Base-by-base conservation (phyloP, 345 rosid genomes). In the Xanthoceras sorbifolium region DNA sequence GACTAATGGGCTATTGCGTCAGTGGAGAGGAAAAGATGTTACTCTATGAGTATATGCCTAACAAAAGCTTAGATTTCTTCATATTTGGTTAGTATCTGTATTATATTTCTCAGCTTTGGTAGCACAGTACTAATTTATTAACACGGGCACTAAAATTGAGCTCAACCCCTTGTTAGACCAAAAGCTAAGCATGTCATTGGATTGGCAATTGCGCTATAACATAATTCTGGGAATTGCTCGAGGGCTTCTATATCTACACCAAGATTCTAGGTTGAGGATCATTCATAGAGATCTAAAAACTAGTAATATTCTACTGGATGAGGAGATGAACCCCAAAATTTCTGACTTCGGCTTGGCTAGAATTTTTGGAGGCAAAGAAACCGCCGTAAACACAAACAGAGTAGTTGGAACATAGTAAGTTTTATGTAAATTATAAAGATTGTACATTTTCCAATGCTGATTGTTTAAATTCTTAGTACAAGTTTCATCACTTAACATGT, bases 271-370 rank as follows among this genome's bases (percentile, higher is more conserved):
- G 72, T 75, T 87, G 69, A 86, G 91, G 74, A 90, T 93, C 62
- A 89, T 91, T 59, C 96, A 91, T 57, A 82, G 97, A 75, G 93
- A 93, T 79, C 72, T 93, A 40, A 93, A 91, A 79, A 55, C 90
- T 0, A 90, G 93, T 82, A 90, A 93, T 64, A 80, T 91, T 76
- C 76, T 88, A 15, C 72, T 91, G 63, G 97, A 93, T 23, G 89
- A 72, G 28, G 90, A 87, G 70, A 87, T 91, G 97, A 87, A 86
- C 55, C 93, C 94, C 23, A 93, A 90, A 76, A 91, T 90, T 32
- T 93, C 92, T 1, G 98, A 93, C 78, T 91, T 93, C 69, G 94
- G 97, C 5, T 76, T 90, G 85, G 93, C 94, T 44, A 87, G 89
- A 74, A 90, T 90, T 22, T 91, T 91, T 32, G 88, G 87, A 31